A percentile compares a stretch with the other conserved stretches of the same genome.
phyloP scores from a whole-genome alignment of 768 basidiomycete species.

The Macrolepiota fuliginosa region DNA sequence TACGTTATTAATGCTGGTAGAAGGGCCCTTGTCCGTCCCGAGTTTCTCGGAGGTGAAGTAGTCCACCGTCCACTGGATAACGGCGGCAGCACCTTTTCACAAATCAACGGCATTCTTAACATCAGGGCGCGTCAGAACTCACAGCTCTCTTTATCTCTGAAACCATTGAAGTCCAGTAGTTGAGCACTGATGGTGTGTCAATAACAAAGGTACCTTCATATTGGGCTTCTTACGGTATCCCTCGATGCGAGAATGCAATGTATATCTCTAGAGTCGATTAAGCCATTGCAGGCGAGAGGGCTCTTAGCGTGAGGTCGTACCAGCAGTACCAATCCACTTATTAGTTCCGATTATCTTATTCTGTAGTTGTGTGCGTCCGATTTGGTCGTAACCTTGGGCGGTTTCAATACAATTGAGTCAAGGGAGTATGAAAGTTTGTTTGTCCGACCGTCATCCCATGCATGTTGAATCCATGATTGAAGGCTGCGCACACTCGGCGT shows the following conservation, averaged over 20 bases:
- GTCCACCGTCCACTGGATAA: constrained; percentile 72
- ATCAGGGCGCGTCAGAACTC: constrained; percentile 3
- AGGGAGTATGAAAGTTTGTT: constrained; percentile 14
- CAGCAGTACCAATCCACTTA: constrained; percentile 83
- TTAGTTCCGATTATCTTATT: constrained; percentile 51
- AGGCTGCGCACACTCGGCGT: constrained; percentile 72
- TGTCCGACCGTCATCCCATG: constrained; percentile 65
- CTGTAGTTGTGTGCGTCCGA: constrained; percentile 59
- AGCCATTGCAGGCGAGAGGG: neutral
- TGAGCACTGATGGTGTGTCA: constrained; percentile 37
- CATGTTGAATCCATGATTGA: constrained; percentile 77
- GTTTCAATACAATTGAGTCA: neutral
- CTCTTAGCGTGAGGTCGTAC: constrained; percentile 33
- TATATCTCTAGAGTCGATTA: constrained; percentile 46
- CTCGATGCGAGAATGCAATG: constrained; percentile 76
- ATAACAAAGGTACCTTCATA: neutral
- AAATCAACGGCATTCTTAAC: constrained; percentile 1
- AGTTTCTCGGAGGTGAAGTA: constrained; percentile 54
- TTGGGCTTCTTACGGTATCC: constrained; percentile 67
- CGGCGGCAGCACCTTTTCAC: constrained; percentile 36
- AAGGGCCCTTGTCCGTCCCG: constrained; percentile 17
- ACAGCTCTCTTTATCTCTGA: constrained; percentile 45
- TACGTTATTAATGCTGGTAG: constrained; percentile 52
- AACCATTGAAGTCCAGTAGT: constrained; percentile 61
- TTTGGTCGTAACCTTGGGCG: constrained; percentile 61